Conservation (phyloP, 1,284 basidiomycete species). For the Peniophora sp. region DNA sequence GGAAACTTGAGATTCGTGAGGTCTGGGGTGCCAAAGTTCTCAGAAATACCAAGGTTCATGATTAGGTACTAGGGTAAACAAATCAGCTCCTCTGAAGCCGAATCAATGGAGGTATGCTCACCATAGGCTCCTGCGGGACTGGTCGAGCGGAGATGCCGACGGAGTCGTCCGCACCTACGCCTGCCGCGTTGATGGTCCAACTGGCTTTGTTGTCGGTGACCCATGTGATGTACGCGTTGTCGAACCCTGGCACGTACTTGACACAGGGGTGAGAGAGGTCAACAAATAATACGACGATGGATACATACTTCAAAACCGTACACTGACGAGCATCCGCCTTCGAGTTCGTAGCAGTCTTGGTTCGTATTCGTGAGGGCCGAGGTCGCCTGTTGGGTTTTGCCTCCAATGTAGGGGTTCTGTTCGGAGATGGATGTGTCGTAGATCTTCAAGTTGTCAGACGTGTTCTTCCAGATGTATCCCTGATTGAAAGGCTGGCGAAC, state of each 20-base stretch:
- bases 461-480: conserved; percentile 26
- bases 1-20: conserved; percentile 64
- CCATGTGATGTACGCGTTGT: conserved; percentile 66
- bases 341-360: conserved; percentile 10
- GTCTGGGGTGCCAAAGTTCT: conserved; percentile 69
- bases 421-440: conserved; percentile 31
- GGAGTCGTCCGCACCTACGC: conserved; percentile 56
- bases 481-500: conserved; percentile 37
- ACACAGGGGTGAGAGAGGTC: neutral
- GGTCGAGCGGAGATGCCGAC: conserved; percentile 69
- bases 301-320: conserved; percentile 61
- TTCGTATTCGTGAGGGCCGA: conserved; percentile 10
- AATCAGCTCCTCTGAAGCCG: neutral
- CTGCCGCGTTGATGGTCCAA: conserved; percentile 74
- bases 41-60: conserved; percentile 75
- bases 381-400: conserved; percentile 44
- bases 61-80: conserved; percentile 56
- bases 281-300: conserved; percentile 16
- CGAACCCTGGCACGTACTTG: neutral
- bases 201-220: conserved; percentile 52
- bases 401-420: conserved; percentile 47
- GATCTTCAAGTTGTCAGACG: conserved; percentile 34
- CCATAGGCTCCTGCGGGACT: conserved; percentile 83
- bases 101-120: conserved; percentile 18
- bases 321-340: conserved; percentile 37